Base-by-base conservation (phyloP, 345 rosid genomes). In the Eutrema yunnanense region DNA sequence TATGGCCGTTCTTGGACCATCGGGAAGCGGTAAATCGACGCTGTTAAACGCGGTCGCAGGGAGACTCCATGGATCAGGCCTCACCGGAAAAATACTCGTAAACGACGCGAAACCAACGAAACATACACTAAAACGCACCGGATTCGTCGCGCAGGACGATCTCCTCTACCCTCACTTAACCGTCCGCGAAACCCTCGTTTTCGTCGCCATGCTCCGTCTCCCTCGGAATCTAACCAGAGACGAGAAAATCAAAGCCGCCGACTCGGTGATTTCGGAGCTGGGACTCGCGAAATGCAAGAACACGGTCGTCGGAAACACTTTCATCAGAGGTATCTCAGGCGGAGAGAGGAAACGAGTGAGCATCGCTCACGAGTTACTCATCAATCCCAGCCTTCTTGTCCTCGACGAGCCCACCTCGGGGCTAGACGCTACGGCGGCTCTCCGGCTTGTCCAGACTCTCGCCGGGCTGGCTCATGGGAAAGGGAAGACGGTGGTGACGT, bases 321-420 rank as follows among this genome's bases (percentile, higher is more conserved):
- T 88, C 19, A 82, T 89, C 7, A 84, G 98, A 1, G 98, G 98
- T 13, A 75, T 94, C 9, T 94, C 98, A 0, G 98, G 98, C 0
- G 98, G 98, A 0, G 98, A 94, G 62, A 80, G 98, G 71, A 94
- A 94, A 77, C 79, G 98, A 27, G 97, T 94, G 71, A 89, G 95
- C 54, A 94, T 94, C 65, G 98, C 86, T 62, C 97, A 94, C 44
- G 98, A 94, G 78, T 81, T 94, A 86, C 74, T 94, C 2, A 79
- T 91, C 52, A 94, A 87, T 67, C 98, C 98, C 34, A 94, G 97
- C 57, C 69, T 94, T 63, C 62, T 94, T 26, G 79, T 94, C 4
- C 89, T 94, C 0, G 98, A 94, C 47, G 98, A 94, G 54, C 98
- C 98, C 1, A 91, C 97, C 36, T 94, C 98, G 29, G 97, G 98